These are phyloP conservation scores for Neurospora tetrasperma DNA, from an alignment of 495 filamentous ascomycete species.

Conservation along the genomic window DNA sequence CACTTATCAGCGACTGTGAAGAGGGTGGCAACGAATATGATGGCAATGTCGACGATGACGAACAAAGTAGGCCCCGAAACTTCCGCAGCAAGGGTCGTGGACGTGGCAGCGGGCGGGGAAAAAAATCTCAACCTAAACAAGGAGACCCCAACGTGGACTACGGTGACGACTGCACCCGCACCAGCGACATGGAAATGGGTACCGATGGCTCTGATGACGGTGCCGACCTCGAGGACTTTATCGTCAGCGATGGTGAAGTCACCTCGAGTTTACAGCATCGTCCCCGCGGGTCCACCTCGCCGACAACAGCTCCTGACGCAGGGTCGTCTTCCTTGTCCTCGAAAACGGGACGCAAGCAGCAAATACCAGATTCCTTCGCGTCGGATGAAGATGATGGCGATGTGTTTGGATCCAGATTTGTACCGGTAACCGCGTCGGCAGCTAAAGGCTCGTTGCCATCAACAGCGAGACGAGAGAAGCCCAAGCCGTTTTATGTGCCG, in stretches of 20 bases:
- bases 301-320: slow-evolving; percentile 12
- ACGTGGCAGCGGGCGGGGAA: slow-evolving; percentile 4
- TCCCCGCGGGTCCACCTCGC: slow-evolving; percentile 18
- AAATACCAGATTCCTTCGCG: neutral
- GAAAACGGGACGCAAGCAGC: neutral
- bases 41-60: slow-evolving; percentile 2
- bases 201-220: slow-evolving; percentile 38
- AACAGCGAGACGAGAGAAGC: neutral
- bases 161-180: slow-evolving; percentile 39
- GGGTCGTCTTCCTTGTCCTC: slow-evolving; percentile 8
- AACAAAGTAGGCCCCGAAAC: slow-evolving; percentile 2
- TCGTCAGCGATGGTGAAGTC: slow-evolving; percentile 33
- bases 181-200: slow-evolving; percentile 32
- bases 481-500: slow-evolving; percentile 24
- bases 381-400: neutral
- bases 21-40: slow-evolving; percentile 6
- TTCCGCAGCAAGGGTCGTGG: neutral
- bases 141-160: slow-evolving; percentile 32
- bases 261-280: slow-evolving; percentile 25
- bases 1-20: slow-evolving; percentile 3
- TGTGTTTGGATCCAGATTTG: neutral
- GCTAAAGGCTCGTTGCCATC: neutral
- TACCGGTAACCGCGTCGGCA: neutral
- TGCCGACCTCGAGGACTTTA: slow-evolving; percentile 33
- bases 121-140: slow-evolving; percentile 10